Percentiles rank a stretch among this genome's conserved stretches.
Evolutionary conservation across 768 basidiomycete genomes (phyloP).

Genomic region (Suillus clintonianus): DNA sequence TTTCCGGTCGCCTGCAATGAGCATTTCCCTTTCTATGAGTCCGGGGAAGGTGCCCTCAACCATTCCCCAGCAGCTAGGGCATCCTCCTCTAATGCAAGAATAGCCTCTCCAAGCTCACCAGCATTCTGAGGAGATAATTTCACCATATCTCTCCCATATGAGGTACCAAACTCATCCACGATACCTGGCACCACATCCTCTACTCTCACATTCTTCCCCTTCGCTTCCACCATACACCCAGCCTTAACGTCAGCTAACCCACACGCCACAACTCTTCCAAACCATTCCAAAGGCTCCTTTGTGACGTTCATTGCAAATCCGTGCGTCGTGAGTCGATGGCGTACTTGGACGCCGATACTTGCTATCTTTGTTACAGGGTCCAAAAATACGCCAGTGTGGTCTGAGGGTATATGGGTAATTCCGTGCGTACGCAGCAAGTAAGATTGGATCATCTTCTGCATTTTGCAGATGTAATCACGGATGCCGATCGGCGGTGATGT

Average conservation of each 20-base stretch:
- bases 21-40: neutral
- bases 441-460: constrained; percentile 70
- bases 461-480: constrained; percentile 80
- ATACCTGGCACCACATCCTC: constrained; percentile 55
- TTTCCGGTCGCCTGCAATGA: neutral
- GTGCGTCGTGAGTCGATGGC: constrained; percentile 92
- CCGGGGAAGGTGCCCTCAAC: constrained; percentile 23
- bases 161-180: constrained; percentile 45
- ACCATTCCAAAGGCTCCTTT: constrained; percentile 80
- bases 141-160: constrained; percentile 51
- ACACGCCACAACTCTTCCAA: constrained; percentile 86
- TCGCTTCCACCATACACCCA: constrained; percentile 58
- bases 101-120: constrained; percentile 50
- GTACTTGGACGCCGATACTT: constrained; percentile 95
- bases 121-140: constrained; percentile 43
- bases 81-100: constrained; percentile 48
- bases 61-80: constrained; percentile 45
- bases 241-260: constrained; percentile 84
- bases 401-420: constrained; percentile 59
- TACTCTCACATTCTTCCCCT: constrained; percentile 41
- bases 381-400: constrained; percentile 90
- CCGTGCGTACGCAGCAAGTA: constrained; percentile 64
- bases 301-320: constrained; percentile 95
- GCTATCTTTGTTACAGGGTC: constrained; percentile 81
- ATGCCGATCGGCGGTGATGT: constrained; percentile 70